Evolutionary conservation across 148 eudicot genomes (phyloP), one percentile per base, ranked within the genome.

Genomic region (Nepenthes gracilis): DNA sequence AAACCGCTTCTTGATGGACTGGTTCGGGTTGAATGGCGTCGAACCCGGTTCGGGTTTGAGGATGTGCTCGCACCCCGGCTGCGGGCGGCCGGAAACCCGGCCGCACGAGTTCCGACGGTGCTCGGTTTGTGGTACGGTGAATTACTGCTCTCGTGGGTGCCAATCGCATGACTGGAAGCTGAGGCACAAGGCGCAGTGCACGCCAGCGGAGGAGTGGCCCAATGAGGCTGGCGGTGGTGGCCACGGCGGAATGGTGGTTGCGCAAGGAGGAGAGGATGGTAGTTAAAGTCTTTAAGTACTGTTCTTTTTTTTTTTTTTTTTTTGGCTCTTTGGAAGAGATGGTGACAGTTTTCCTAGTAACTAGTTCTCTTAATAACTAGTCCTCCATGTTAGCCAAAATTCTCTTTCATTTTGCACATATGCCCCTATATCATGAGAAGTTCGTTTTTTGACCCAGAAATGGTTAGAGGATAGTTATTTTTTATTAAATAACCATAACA

Each of bases 81-180:
- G 95, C 12, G 87, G 95, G 33, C 64, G 95, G 32, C 85, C 87
- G 5, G 90, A 87, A 74, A 81, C 81, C 15, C 74, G 95, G 2
- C 40, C 54, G 57, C 79, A 81, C 6, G 95, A 87, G 76, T 84
- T 79, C 15, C 56, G 90, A 55, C 45, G 82, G 74, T 87, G 95
- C 49, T 80, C 95, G 12, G 87, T 72, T 3, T 87, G 95, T 50
- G 87, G 85, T 34, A 57, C 43, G 7, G 89, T 78, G 13, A 83
- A 79, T 35, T 86, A 86, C 50, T 86, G 89, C 75, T 86, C 94
- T 2, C 80, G 93, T 47, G 86, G 77, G 34, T 86, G 93, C 70
- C 93, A 86, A 63, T 82, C 86, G 70, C 78, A 23, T 32, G 94
- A 86, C 55, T 86, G 94, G 94, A 83, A 80, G 77, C 36, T 79